Evolutionary conservation across 1,284 basidiomycete genomes (phyloP), one percentile per base, ranked within the genome.

Genomic region (Waitea zeae): DNA sequence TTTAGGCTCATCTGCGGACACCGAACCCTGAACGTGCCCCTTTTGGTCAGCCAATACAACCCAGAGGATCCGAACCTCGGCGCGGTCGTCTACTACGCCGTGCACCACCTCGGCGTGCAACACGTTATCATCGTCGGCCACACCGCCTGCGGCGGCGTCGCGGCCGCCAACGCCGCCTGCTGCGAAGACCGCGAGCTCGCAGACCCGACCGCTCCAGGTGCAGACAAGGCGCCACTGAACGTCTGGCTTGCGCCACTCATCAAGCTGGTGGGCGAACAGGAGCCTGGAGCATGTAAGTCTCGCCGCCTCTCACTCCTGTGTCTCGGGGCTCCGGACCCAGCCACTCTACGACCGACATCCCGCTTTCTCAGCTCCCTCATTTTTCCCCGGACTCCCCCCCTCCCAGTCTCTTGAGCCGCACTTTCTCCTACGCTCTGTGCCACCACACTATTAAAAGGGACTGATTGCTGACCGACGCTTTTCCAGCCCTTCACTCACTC

Each of bases 91-190:
- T 64, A 73, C 5, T 96, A 82, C 53, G 90, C 84, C 5, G 64
- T 96, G 27, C 66, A 70, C 42, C 60, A 68, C 44, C 62, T 95
- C 38, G 78, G 81, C 38, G 79, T 92, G 29, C 66, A 83, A 53
- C 82, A 96, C 58, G 80, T 90, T 41, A 62, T 86, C 38, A 59
- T 90, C 41, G 80, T 78, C 15, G 87, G 86, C 27, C 87, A 89
- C 53, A 77, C 76, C 5, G 59, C 70, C 42, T 90, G 86, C 48
- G 87, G 83, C 39, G 87, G 84, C 40, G 76, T 73, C 17, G 60
- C 62, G 1, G 80, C 80, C 0, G 77, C 73, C 40, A 54, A 68
- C 35, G 45, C 50, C 4, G 65, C 65, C 13, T 60, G 49, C 4
- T 20, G 44, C 20, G 36, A 43, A 12, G 42, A 56, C 48, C n/a